These are phyloP conservation scores for Xylaria acuta DNA, from an alignment of 495 filamentous ascomycete genomes.

Conservation along the genomic window DNA sequence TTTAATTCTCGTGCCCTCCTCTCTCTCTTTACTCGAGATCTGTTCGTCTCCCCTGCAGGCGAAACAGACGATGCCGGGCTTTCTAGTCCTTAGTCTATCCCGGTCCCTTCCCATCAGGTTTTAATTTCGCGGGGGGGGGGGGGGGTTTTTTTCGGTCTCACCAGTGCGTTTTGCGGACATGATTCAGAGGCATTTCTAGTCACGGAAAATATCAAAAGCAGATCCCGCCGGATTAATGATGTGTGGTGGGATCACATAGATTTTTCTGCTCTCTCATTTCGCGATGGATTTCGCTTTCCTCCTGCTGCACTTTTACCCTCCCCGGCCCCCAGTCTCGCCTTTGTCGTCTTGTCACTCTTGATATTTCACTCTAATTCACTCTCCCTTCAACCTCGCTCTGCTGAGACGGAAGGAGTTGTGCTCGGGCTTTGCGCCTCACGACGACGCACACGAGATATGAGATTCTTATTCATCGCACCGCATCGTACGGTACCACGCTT, in stretches of 20 bases:
- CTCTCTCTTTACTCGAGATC: not conserved
- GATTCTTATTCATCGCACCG: not conserved
- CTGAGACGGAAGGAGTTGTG: not conserved
- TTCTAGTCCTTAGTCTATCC: not conserved
- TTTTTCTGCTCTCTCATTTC: not conserved
- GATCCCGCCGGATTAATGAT: not conserved
- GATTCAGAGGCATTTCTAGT: not conserved
- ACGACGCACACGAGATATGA: not conserved
- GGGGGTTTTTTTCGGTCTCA: not conserved
- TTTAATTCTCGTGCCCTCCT: slow-evolving; percentile 5
- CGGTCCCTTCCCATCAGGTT: not conserved
- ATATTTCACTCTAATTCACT: not conserved
- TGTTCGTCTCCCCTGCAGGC: not conserved
- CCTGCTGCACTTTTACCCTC: not conserved
- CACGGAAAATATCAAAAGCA: not conserved
- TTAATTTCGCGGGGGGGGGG: not conserved
- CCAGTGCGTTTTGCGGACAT: not conserved
- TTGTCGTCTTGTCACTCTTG: not conserved
- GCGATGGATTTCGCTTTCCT: not conserved
- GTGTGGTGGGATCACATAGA: not conserved
- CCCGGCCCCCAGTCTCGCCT: not conserved
- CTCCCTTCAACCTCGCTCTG: not conserved
- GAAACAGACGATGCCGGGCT: not conserved
- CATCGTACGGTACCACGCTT: not conserved
- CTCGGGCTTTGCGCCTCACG: not conserved